Base-by-base conservation (phyloP, 768 basidiomycete species). In the Termitomyces sp. region DNA sequence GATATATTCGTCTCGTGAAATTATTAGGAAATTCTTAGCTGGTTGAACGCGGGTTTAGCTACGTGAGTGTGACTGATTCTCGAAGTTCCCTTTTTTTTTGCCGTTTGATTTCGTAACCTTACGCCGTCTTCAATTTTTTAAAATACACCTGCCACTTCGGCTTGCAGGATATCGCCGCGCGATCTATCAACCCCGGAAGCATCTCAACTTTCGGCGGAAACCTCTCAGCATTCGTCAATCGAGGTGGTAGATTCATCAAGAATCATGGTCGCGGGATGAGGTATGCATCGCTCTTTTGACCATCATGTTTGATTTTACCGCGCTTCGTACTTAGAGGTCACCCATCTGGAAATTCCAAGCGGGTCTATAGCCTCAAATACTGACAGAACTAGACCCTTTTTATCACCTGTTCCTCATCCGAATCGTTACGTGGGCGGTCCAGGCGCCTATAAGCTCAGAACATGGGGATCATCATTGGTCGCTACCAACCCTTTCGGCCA, bases 231-330 rank as follows among this genome's bases (percentile, higher is more conserved):
- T 59, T 63, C 61, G 46, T 48, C 20, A 18, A 54, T 38, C 24
- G 60, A 36, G 55, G 55, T 8, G 55, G 48, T 7, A 51, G 32
- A 32, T 57, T 53, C 22, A 36, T 57, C 42, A 45, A 51, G 12
- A 45, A 62, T 36, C 60, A 61, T 44, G 32, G 57, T 11, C 53
- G 35, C 45, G 55, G 18, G 42, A 46, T 13, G 40, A 59, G 18
- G 36, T 45, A 20, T 45, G 22, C 9, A 38, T 24, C 7, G 16
- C 20, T 13, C 46, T 18, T 22, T 28, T 39, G 4, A 7, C 20
- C 7, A 32, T 18, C 6, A 13, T 39, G 7, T 40, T 22, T 50
- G 38, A 28, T 40, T 44, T 50, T 7, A 39, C 8, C n/a, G 20
- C 40, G 13, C 42, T 24, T 32, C 12, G 13, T 22, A 22, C 13